These are phyloP conservation scores for Rhizomucor miehei DNA, from an alignment of 371 early-diverging fungal species.

Conservation along the genomic window DNA sequence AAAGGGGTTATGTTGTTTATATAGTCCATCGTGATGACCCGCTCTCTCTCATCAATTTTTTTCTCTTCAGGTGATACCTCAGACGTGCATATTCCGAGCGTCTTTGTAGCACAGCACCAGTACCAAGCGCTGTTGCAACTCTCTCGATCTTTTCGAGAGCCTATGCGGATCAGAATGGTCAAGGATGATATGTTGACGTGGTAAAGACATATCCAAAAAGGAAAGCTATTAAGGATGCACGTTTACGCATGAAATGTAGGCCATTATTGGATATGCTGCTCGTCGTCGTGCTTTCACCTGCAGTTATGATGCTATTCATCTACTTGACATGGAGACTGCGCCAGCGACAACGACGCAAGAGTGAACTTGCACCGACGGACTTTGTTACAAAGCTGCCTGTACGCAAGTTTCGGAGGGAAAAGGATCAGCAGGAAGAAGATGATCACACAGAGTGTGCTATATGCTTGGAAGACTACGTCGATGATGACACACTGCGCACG, in stretches of 20 bases:
- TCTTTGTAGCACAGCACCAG: slow-evolving; percentile 73
- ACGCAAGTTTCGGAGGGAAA: slow-evolving; percentile 56
- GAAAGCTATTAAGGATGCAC: neutral
- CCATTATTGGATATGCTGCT: slow-evolving; percentile 72
- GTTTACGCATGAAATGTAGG: slow-evolving; percentile 19
- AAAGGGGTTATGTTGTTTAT: neutral
- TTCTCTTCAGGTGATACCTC: slow-evolving; percentile 64
- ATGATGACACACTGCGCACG: slow-evolving; percentile 75
- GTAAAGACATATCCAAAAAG: slow-evolving; percentile 17
- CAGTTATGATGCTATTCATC: slow-evolving; percentile 73
- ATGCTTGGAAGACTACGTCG: slow-evolving; percentile 90
- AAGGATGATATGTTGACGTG: slow-evolving; percentile 45
- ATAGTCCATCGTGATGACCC: no score
- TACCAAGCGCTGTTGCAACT: slow-evolving; percentile 54
- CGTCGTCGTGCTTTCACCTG: slow-evolving; percentile 71
- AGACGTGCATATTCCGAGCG: slow-evolving; percentile 75
- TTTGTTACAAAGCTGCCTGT: slow-evolving; percentile 71
- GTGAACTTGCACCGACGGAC: slow-evolving; percentile 72
- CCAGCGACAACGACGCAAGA: slow-evolving; percentile 66
- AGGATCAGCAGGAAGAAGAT: slow-evolving; percentile 40
- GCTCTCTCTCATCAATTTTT: neutral
- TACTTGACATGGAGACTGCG: slow-evolving; percentile 72
- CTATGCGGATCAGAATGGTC: slow-evolving; percentile 39
- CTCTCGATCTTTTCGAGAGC: slow-evolving; percentile 26
- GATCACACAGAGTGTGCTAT: slow-evolving; percentile 88